Base-by-base conservation (phyloP, 2,329 filamentous ascomycete genomes). In the Rhexocercosporidium sp. region DNA sequence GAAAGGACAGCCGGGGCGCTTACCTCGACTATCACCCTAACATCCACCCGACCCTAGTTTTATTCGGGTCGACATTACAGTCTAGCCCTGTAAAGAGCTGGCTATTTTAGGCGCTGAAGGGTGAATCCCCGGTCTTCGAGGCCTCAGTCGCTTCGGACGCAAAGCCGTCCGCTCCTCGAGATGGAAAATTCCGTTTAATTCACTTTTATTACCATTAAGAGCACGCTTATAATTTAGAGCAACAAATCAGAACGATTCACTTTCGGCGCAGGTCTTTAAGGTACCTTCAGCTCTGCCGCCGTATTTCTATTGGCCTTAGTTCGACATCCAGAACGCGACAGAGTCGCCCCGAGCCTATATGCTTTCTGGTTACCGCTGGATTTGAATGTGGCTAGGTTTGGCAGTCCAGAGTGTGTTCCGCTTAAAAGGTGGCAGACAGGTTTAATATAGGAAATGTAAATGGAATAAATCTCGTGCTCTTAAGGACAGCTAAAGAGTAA, bases 271-370 rank as follows among this genome's bases (percentile, higher is more conserved):
- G 51, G 14, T 67, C 61, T 54, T 70, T 34, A 18, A 66, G 54
- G 18, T 66, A 64, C 60, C 60, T 69, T 69, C n/a, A 68, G 66
- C 63, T 64, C 59, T 51, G 61, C 65, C 59, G 57, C 53, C 18
- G 57, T 65, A 65, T 67, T 69, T 65, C 62, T 65, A 49, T 69
- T 27, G 62, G 57, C 62, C 53, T 62, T 25, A 69, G 62, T 65
- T 67, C 27, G 51, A 69, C 39, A 65, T 65, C 56, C 34, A 62
- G 65, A 65, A 65, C 47, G 49, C 37, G 62, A 67, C 54, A 54
- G 20, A 62, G 56, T 63, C 27, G 61, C 65, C 49, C 56, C 41
- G 27, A 47, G 61, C 51, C 56, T 67, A 27, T 62, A n/a, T 65
- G 44, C 29, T 62, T 65, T 69, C 61, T 31, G 9, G 29, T 31